Evolutionary conservation across 257 asterid genomes (phyloP).

Genomic region (Lycium barbarum): DNA sequence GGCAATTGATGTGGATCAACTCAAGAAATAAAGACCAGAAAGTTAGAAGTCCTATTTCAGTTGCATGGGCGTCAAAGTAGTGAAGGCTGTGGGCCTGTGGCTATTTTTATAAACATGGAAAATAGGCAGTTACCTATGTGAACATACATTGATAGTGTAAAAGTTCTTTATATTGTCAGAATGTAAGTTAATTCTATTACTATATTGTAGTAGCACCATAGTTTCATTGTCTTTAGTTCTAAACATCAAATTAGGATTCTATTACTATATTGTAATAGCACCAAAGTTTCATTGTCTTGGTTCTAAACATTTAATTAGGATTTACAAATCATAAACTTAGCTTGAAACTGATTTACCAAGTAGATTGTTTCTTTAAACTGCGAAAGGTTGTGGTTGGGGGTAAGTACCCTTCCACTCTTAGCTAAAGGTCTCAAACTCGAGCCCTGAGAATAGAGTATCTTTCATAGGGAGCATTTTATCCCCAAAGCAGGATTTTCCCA

Average conservation of each 20-base stretch:
- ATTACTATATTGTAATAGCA: not conserved
- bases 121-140: not conserved
- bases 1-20: conserved; percentile 82
- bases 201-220: not conserved
- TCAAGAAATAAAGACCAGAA: conserved; percentile 44
- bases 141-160: not conserved
- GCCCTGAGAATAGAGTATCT: no score
- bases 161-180: not conserved
- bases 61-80: conserved; percentile 68
- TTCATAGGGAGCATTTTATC: no score
- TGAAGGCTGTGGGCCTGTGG: conserved; percentile 27
- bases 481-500: no score
- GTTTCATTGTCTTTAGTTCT: not conserved
- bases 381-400: no score
- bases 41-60: conserved; percentile 87
- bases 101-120: not conserved
- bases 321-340: not conserved
- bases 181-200: not conserved
- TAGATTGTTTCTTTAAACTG: no score
- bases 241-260: not conserved
- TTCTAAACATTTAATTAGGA: not conserved
- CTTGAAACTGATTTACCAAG: no score
- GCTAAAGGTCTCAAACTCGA: no score
- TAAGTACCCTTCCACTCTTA: no score
- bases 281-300: not conserved